Conservation (phyloP, 306 rosid genomes). For the Potentilla sterilis region DNA sequence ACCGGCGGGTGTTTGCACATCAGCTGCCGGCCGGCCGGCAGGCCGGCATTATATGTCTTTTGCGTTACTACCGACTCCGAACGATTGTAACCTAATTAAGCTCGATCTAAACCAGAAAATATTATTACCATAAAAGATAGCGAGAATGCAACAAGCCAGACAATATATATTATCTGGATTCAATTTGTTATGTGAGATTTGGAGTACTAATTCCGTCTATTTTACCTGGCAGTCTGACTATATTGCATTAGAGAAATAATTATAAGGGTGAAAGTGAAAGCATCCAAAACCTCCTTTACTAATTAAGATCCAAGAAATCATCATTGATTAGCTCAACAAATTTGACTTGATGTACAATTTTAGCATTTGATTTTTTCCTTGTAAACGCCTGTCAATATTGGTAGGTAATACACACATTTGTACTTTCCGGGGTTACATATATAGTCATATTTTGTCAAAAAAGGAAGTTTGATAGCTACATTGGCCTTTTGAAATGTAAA, state of each 20-base stretch:
- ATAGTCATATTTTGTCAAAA: neutral
- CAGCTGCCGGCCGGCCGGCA: neutral
- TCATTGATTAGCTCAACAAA: neutral
- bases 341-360: neutral
- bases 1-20: neutral
- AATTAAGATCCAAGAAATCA: neutral
- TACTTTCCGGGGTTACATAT: neutral
- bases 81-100: no score
- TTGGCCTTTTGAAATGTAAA: neutral
- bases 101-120: neutral
- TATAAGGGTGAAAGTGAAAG: neutral
- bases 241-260: neutral
- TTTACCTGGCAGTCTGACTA: neutral
- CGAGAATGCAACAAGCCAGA: neutral
- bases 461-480: neutral
- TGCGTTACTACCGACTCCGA: no score
- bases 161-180: neutral
- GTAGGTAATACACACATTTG: neutral
- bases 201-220: neutral
- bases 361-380: neutral
- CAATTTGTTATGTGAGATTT: neutral
- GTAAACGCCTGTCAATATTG: neutral
- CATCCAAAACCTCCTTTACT: neutral
- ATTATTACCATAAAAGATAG: neutral
- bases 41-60: neutral